phyloP scores from a whole-genome alignment of 164 flowering plant genomes.

The Piper betle region DNA sequence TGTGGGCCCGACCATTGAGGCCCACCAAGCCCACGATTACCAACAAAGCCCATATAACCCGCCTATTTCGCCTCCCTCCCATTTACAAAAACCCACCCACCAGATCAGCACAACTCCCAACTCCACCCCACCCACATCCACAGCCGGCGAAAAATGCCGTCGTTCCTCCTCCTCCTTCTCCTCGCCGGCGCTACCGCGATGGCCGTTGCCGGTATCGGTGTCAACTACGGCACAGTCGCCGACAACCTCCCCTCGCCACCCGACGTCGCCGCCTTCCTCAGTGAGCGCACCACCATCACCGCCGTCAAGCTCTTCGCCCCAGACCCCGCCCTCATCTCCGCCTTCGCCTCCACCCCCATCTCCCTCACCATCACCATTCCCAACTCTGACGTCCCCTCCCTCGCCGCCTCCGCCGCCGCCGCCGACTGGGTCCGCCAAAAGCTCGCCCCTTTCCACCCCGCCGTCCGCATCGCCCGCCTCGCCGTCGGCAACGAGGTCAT shows the following conservation, averaged over 20 bases:
- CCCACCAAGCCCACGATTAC: too few species aligned
- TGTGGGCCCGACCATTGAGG: too few species aligned
- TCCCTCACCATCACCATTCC: constrained; percentile 42
- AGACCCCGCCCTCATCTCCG: constrained; percentile 54
- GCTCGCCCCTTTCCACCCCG: constrained; percentile 47
- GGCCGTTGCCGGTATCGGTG: constrained; percentile 33
- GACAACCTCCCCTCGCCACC: constrained; percentile 76
- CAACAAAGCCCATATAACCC: too few species aligned
- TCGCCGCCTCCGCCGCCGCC: constrained; percentile 28
- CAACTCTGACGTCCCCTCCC: constrained; percentile 47
- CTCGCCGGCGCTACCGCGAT: neutral
- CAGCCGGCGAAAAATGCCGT: neutral
- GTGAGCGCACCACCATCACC: constrained; percentile 41
- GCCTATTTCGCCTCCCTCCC: too few species aligned
- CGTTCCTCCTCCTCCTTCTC: neutral
- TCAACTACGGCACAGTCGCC: constrained; percentile 76
- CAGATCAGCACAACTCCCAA: too few species aligned
- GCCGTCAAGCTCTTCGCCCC: constrained; percentile 58
- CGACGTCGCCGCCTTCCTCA: constrained; percentile 52
- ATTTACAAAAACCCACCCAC: too few species aligned
- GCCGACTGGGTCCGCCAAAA: constrained; percentile 38
- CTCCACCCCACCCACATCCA: too few species aligned
- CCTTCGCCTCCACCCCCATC: constrained; percentile 60
- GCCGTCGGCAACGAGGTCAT: constrained; percentile 62
- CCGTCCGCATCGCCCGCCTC: constrained; percentile 36